These are phyloP conservation scores for Breynia disticha DNA, from an alignment of 441 rosid genomes.

Conservation along the genomic window DNA sequence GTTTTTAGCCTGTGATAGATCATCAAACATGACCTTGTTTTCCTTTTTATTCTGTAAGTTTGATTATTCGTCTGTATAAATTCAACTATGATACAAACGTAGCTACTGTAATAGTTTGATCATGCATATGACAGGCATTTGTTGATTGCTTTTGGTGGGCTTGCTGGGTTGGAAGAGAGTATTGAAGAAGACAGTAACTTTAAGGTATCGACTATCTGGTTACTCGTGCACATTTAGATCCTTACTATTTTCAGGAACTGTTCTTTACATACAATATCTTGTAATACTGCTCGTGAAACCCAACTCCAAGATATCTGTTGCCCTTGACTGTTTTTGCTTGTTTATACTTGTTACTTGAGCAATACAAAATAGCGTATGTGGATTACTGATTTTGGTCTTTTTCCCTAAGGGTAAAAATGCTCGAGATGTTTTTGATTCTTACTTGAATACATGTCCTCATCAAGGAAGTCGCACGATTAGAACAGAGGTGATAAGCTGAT, in stretches of 20 bases:
- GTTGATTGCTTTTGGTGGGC: constrained; percentile 95
- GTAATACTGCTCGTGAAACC: background rate
- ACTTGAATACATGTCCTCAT: constrained; percentile 83
- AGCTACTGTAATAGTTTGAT: background rate
- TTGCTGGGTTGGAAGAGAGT: constrained; percentile 90
- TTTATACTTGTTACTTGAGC: background rate
- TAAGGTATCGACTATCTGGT: constrained; percentile 34
- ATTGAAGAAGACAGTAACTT: constrained; percentile 60
- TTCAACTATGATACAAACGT: background rate
- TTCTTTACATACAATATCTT: background rate
- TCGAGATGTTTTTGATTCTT: constrained; percentile 47
- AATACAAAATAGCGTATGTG: background rate
- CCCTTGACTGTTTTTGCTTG: background rate
- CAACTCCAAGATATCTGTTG: background rate
- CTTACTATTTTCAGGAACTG: background rate
- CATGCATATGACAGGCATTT: constrained; percentile 45
- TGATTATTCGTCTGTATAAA: background rate
- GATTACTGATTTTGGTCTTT: constrained; percentile 4
- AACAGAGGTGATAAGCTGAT: constrained; percentile 65
- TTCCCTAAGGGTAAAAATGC: constrained; percentile 55
- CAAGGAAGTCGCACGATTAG: constrained; percentile 98
- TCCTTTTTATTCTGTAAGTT: background rate
- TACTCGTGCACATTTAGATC: background rate
- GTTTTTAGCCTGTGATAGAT: constrained; percentile 11
- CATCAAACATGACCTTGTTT: background rate